phyloP scores from a whole-genome alignment of 352 stramenopile genomes.

The Phytophthora kernoviae region DNA sequence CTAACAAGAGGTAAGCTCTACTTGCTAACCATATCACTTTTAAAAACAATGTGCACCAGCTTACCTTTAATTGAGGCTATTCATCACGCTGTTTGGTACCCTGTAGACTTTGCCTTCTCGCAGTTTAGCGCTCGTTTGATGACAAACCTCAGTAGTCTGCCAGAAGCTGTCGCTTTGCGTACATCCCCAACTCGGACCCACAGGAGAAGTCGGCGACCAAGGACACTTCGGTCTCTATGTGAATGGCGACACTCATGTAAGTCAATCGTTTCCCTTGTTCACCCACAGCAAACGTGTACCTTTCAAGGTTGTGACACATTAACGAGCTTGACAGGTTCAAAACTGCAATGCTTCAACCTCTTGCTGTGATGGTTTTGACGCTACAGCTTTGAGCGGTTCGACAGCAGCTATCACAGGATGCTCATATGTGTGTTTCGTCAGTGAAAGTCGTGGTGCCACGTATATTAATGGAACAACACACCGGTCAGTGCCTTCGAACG shows the following conservation, averaged over 20 bases:
- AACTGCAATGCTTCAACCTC: conserved; percentile 90
- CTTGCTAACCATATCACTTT: background rate
- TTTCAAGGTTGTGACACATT: background rate
- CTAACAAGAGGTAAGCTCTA: conserved; percentile 39
- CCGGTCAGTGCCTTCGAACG: conserved; percentile 53
- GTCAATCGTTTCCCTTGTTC: background rate
- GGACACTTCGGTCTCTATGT: conserved; percentile 91
- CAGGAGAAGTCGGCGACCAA: conserved; percentile 86
- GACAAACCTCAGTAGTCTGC: conserved; percentile 71
- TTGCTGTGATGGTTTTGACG: conserved; percentile 84
- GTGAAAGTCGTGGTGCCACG: conserved; percentile 36
- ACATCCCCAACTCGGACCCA: conserved; percentile 72
- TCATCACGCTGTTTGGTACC: background rate
- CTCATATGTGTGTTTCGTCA: conserved; percentile 49
- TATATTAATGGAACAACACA: conserved; percentile 45
- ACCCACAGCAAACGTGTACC: background rate
- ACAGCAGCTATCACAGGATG: conserved; percentile 27
- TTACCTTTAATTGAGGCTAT: background rate
- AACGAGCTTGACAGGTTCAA: conserved; percentile 58
- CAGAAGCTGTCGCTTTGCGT: conserved; percentile 25
- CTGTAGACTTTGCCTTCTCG: conserved; percentile 78
- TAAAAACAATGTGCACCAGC: conserved; percentile 2
- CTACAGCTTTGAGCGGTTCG: conserved; percentile 8
- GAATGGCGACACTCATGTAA: conserved; percentile 84
- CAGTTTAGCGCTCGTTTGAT: conserved; percentile 74